Percentiles rank a stretch among this genome's conserved stretches.
Evolutionary conservation across 345 rosid species (phyloP).

Genomic region (Pistacia atlantica): DNA sequence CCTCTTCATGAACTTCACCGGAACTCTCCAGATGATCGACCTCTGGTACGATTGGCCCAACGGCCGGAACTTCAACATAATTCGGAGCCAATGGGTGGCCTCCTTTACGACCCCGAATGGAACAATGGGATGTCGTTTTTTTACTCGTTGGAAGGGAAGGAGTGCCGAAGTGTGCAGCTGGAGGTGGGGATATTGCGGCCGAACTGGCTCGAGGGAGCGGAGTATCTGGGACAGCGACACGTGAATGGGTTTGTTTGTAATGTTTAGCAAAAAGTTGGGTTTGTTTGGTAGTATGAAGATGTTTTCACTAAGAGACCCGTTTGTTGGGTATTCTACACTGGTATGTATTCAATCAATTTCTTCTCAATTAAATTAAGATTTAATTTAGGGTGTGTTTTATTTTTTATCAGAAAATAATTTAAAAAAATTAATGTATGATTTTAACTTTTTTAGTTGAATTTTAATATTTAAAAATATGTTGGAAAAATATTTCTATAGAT

Average conservation of each 20-base stretch:
- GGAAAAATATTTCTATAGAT: too few relatives aligned
- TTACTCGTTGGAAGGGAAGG: slow-evolving; percentile 39
- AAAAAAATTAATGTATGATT: too few relatives aligned
- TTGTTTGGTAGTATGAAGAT: slow-evolving; percentile 62
- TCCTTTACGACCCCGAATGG: slow-evolving; percentile 62
- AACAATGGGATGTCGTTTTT: slow-evolving; percentile 61
- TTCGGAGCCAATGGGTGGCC: slow-evolving; percentile 48
- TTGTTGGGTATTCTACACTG: slow-evolving; percentile 59
- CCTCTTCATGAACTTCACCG: slow-evolving; percentile 50
- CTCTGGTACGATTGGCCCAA: slow-evolving; percentile 73
- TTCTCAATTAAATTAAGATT: too few relatives aligned
- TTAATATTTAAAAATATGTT: too few relatives aligned
- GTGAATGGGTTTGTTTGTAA: slow-evolving; percentile 61
- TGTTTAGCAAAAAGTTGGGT: slow-evolving; percentile 68
- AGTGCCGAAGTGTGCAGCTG: slow-evolving; percentile 35
- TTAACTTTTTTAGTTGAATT: too few relatives aligned
- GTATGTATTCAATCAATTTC: slow-evolving; percentile 16
- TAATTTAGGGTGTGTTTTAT: too few relatives aligned
- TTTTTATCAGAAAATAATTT: too few relatives aligned
- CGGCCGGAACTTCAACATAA: slow-evolving; percentile 62
- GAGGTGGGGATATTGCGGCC: slow-evolving; percentile 68
- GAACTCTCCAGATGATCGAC: slow-evolving; percentile 43
- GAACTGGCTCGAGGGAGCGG: slow-evolving; percentile 58
- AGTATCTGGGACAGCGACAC: slow-evolving; percentile 51
- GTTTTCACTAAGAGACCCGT: slow-evolving; percentile 56